Evolutionary conservation across 108 stramenopile species (phyloP).

Genomic region (Cyclotella cryptica): DNA sequence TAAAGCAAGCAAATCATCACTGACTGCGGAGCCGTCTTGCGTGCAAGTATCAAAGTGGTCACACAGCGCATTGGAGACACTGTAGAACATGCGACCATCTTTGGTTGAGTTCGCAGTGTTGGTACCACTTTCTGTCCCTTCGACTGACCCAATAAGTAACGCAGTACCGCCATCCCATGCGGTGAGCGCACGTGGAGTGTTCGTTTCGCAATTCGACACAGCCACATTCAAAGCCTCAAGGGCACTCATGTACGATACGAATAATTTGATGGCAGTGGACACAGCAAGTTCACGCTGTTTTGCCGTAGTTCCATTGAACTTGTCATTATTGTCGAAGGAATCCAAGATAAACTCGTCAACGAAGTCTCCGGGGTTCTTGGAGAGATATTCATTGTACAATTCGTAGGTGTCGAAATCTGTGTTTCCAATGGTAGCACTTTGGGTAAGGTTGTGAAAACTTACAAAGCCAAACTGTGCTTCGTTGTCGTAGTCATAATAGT

Average conservation of each 20-base stretch:
- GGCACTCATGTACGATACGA: conserved; percentile 73
- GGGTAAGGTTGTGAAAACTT: conserved; percentile 42
- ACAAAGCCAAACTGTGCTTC: conserved; percentile 31
- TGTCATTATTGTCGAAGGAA: conserved; percentile 41
- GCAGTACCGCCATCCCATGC: conserved; percentile 80
- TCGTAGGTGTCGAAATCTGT: conserved; percentile 25
- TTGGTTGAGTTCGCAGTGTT: conserved; percentile 27
- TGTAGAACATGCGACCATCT: conserved; percentile 70
- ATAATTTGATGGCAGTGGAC: conserved; percentile 51
- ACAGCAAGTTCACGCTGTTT: conserved; percentile 69
- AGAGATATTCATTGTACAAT: conserved; percentile 27
- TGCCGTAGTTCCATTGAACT: conserved; percentile 38
- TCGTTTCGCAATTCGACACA: conserved; percentile 48
- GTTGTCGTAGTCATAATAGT: conserved; percentile 53
- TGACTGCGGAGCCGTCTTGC: conserved; percentile 44
- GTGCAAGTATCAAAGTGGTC: conserved; percentile 68
- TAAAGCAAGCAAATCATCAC: conserved; percentile 52
- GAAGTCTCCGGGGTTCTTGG: conserved; percentile 33
- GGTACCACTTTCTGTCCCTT: conserved; percentile 47
- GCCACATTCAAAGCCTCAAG: conserved; percentile 70
- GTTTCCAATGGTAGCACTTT: conserved; percentile 37
- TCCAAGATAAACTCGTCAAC: conserved; percentile 63
- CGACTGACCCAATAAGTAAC: conserved; percentile 70
- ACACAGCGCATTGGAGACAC: conserved; percentile 65
- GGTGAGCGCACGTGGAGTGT: conserved; percentile 19